These are phyloP conservation scores for Diphasiastrum complanatum DNA, from an alignment of 83 land plant species.

Conservation along the genomic window DNA sequence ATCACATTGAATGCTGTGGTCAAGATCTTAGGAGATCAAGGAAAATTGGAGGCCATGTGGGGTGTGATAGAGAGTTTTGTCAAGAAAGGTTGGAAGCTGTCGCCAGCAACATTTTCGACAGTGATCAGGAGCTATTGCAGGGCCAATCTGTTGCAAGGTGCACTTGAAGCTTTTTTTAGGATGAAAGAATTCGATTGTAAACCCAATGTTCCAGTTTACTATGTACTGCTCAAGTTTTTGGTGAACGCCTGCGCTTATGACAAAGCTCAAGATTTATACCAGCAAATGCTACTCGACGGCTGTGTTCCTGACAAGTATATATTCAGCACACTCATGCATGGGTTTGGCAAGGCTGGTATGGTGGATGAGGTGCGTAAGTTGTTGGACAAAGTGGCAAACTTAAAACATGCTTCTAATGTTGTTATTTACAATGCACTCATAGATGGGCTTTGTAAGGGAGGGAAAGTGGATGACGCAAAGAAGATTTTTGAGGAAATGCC, in stretches of 20 bases:
- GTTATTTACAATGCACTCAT: slow-evolving; percentile 17
- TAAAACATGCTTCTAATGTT: slow-evolving; percentile 1
- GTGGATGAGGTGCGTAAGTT: slow-evolving; percentile 8
- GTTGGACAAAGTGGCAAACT: slow-evolving; percentile 13
- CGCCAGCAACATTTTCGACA: too few relatives aligned
- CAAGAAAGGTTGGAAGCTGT: too few relatives aligned
- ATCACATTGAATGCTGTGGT: neutral
- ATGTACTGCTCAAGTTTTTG: too few relatives aligned
- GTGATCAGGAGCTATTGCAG: too few relatives aligned
- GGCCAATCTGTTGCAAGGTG: too few relatives aligned
- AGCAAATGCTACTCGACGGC: neutral
- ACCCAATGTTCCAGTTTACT: too few relatives aligned
- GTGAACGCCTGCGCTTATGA: too few relatives aligned
- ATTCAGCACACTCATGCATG: slow-evolving; percentile 40
- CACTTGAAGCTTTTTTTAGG: too few relatives aligned
- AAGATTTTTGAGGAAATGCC: slow-evolving; percentile 49
- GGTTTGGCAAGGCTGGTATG: slow-evolving; percentile 48
- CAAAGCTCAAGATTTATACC: neutral
- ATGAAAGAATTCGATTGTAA: too few relatives aligned
- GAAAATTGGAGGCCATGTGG: neutral
- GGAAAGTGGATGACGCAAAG: slow-evolving; percentile 38
- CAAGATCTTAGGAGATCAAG: neutral
- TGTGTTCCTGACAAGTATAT: neutral
- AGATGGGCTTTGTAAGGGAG: slow-evolving; percentile 24
- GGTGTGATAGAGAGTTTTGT: too few relatives aligned